Percentiles rank a stretch among this genome's conserved stretches.
phyloP scores from a whole-genome alignment of 2,329 filamentous ascomycete genomes.

The Metarhizium rileyi region DNA sequence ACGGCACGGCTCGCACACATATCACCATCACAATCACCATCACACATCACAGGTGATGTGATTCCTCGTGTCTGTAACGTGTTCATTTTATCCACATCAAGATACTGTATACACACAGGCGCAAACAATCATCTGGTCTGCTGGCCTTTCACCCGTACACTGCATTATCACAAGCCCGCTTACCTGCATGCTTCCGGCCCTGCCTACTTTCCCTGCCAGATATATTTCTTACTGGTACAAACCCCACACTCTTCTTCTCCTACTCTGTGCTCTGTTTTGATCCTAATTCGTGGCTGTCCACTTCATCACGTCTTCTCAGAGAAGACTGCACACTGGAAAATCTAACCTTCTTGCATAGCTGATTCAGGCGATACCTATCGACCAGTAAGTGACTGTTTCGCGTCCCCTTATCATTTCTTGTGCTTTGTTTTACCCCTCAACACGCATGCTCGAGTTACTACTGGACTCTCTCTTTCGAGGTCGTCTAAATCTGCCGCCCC shows the following conservation, averaged over 20 bases:
- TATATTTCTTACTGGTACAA: conserved; percentile 10
- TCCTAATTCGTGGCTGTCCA: not conserved
- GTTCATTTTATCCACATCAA: not conserved
- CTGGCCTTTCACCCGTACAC: conserved; percentile 6
- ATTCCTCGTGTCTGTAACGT: not conserved
- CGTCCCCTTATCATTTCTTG: conserved; percentile 8
- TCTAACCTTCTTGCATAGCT: conserved; percentile 40
- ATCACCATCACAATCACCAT: conserved; percentile 1
- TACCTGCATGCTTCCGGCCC: conserved; percentile 6
- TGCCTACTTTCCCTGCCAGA: conserved; percentile 2
- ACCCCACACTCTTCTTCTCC: conserved; percentile 15
- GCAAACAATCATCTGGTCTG: not conserved
- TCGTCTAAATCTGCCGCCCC: not conserved
- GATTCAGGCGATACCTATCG: conserved; percentile 53
- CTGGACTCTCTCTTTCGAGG: not conserved
- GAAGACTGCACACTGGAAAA: conserved; percentile 12
- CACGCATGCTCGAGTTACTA: not conserved
- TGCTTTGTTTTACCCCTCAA: not conserved
- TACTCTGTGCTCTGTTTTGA: conserved; percentile 7
- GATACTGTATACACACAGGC: not conserved
- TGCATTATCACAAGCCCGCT: conserved; percentile 8
- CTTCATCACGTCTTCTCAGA: not conserved
- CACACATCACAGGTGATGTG: conserved; percentile 1
- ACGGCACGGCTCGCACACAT: not conserved
- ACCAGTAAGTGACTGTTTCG: conserved; percentile 37